Evolutionary conservation across 148 eudicot genomes (phyloP), one percentile per base, ranked within the genome.

Genomic region (Chenopodium quinoa): DNA sequence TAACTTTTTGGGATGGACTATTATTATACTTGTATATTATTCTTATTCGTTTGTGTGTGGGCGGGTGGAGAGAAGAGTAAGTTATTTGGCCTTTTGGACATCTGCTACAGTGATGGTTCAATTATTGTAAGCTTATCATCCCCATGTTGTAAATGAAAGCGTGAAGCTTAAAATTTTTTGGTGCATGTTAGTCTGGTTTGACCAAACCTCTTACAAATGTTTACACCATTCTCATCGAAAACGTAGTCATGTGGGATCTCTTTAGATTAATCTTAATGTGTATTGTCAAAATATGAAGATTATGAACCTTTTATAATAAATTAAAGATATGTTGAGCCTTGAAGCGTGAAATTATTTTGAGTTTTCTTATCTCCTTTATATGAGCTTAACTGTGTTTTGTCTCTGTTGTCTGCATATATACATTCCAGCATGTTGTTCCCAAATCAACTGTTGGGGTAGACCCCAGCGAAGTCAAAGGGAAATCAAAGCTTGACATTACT

Each of bases 341-440:
- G 44, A 40, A 40, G 5, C 7, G 8, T 40, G 44, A 40, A 40
- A 73, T 75, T 44, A 32, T 25, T 67, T 54, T 52, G 22, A 47
- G 25, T 16, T 72, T 69, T 19, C 12, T 62, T 71, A 25, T 7
- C 25, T 63, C 65, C 64, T 54, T 31, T 22, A 52, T 58, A 29
- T 29, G 34, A 75, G n/a, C 29, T 3, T 71, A 34, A 82, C 19
- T 68, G 23, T 65, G 77, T 17, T 40, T 31, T 68, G 17, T 56
- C 62, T 56, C 62, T 56, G 22, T 5, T 65, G 23, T 67, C 31
- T 77, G 17, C 56, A 70, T 44, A 52, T 10, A 65, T 54, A 71
- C 17, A 70, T 56, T 85, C 82, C 95, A 93, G 95, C 60, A 84
- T 84, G 83, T 32, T 40, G 48, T 74, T 77, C 79, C 84, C 52